Base-by-base conservation (phyloP, 1,284 basidiomycete genomes). In the Ceratobasidium sp. region DNA sequence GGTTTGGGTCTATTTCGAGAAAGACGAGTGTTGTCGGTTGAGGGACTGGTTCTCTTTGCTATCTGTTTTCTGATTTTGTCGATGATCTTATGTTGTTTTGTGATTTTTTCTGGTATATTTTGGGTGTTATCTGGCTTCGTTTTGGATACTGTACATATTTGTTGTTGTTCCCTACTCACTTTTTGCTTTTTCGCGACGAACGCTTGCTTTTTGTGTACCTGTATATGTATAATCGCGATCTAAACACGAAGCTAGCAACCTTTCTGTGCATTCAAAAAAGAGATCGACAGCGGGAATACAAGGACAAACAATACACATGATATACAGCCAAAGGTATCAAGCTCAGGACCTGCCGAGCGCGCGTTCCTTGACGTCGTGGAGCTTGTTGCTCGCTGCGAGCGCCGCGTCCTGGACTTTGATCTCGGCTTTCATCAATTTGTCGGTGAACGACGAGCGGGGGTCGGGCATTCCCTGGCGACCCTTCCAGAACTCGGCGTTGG, bases 401-500 rank as follows among this genome's bases (percentile, higher is more conserved):
- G 77, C 76, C 42, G 68, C 72, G 40, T 80, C 61, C 46, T 76
- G 77, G 23, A 68, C 78, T 55, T 72, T 78, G 53, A 55, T 33
- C 23, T 80, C 80, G 28, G 69, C 76, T 53, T 33, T 60, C 56
- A 72, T 60, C 26, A 73, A 15, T 5, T 15, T 55, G 55, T 76
- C 63, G 26, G 51, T 67, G 79, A 83, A 83, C 40, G 81, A 72
- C 28, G 80, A 79, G 64, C 82, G 81, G 20, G 82, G 83, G 72
- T 84, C 80, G 3, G 80, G 73, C 69, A 81, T 63, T 4, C 79
- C 78, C 5, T 70, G 71, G 64, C 83, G 81, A 12, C 67, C 70
- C 18, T 79, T 67, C 83, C 83, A 84, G 76, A 82, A 84, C 13
- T 81, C 80, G n/a, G 73, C 64, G 75, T 84, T 82, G 56, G 79